These are phyloP conservation scores for Hypoxylon fuscum DNA, from an alignment of 495 filamentous ascomycete species.

Conservation along the genomic window DNA sequence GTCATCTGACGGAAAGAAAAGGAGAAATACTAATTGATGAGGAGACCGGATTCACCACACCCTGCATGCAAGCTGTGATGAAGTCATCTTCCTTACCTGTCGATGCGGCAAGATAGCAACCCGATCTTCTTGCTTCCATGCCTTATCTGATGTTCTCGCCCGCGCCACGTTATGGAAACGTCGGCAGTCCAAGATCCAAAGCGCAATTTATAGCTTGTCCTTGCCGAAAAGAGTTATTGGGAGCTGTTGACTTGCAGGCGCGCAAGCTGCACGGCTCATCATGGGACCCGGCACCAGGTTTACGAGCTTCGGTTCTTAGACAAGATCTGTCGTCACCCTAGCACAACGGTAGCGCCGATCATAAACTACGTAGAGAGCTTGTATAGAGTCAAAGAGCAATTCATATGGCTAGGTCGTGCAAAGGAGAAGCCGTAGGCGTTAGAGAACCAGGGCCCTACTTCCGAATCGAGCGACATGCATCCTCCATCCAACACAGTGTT, in stretches of 20 bases:
- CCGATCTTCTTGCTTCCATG: slow-evolving; percentile 24
- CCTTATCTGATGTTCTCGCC: slow-evolving; percentile 36
- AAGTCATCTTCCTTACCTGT: slow-evolving; percentile 33
- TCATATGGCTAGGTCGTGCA: slow-evolving; percentile 21
- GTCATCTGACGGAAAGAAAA: slow-evolving; percentile 40
- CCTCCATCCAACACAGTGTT: slow-evolving; percentile 29
- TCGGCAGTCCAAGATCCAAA: slow-evolving; percentile 26
- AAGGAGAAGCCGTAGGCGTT: slow-evolving; percentile 27
- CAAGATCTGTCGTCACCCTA: slow-evolving; percentile 40
- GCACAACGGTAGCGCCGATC: slow-evolving; percentile 34
- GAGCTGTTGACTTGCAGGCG: slow-evolving; percentile 22
- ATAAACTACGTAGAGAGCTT: slow-evolving; percentile 31
- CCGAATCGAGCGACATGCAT: slow-evolving; percentile 42
- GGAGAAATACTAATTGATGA: slow-evolving; percentile 27
- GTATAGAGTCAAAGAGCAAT: slow-evolving; percentile 24
- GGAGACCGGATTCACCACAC: slow-evolving; percentile 25
- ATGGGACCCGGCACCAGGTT: slow-evolving; percentile 32
- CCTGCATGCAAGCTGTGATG: slow-evolving; percentile 35
- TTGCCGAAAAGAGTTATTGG: slow-evolving; percentile 4
- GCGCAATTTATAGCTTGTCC: slow-evolving; percentile 29
- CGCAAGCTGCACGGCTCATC: slow-evolving; percentile 27
- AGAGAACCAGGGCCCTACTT: slow-evolving; percentile 32
- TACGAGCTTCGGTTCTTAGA: slow-evolving; percentile 37
- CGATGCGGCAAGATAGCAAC: slow-evolving; percentile 28
- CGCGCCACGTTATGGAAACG: slow-evolving; percentile 26